These are phyloP conservation scores for Aspergillus taichungensis DNA, from an alignment of 495 filamentous ascomycete species.

Conservation along the genomic window DNA sequence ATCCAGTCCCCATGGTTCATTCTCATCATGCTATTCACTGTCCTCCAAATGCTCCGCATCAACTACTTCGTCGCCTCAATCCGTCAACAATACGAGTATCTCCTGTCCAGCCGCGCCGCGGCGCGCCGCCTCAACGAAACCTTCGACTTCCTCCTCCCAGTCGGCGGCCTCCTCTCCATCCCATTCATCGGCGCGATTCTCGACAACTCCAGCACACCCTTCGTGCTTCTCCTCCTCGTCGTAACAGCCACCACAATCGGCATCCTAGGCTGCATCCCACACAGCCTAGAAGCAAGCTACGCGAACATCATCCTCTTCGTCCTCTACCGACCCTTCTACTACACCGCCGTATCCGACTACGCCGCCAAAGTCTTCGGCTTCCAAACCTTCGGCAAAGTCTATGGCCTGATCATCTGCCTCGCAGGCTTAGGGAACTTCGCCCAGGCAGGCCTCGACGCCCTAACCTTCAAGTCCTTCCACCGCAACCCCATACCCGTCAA, in stretches of 20 bases:
- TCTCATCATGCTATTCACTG: conserved; percentile 77
- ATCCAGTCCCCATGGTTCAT: conserved; percentile 80
- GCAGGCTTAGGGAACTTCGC: conserved; percentile 82
- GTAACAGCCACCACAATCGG: conserved; percentile 67
- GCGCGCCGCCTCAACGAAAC: conserved; percentile 68
- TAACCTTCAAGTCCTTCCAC: conserved; percentile 64
- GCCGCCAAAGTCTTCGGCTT: conserved; percentile 94
- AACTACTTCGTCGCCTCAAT: conserved; percentile 97
- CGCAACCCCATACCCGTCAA: conserved; percentile 77
- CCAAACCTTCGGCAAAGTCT: conserved; percentile 88
- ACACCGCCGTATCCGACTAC: conserved; percentile 62
- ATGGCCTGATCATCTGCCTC: conserved; percentile 87
- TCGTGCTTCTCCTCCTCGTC: conserved; percentile 69
- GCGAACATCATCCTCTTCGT: conserved; percentile 73
- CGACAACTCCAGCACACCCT: conserved; percentile 65
- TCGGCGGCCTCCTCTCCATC: conserved; percentile 75
- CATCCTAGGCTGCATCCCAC: conserved; percentile 63
- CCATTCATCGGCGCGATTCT: conserved; percentile 83
- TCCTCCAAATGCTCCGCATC: conserved; percentile 88
- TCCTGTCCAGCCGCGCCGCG: conserved; percentile 50
- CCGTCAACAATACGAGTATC: conserved; percentile 70
- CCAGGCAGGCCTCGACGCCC: conserved; percentile 71
- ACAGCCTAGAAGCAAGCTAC: conserved; percentile 60
- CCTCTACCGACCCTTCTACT: conserved; percentile 46
- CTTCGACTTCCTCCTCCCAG: conserved; percentile 82